Conservation (phyloP, 2,329 filamentous ascomycete genomes). For the Botrytis sinoallii region DNA sequence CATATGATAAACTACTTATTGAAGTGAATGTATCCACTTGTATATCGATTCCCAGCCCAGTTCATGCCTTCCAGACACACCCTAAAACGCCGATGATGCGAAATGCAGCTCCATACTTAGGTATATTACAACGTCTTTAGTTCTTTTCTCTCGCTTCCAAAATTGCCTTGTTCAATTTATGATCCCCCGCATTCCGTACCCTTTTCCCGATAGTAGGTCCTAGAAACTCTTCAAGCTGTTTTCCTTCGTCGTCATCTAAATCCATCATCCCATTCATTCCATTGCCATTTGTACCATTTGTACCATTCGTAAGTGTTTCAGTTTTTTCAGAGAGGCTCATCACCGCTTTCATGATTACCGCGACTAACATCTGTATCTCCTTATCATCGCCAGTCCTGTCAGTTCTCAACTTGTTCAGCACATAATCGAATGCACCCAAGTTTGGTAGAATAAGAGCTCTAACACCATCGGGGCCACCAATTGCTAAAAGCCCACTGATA, state of each 20-base stretch:
- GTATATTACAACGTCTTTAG: constrained; percentile 1
- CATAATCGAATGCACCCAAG: constrained; percentile 59
- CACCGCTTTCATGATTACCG: constrained; percentile 54
- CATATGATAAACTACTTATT: background rate
- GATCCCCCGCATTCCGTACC: constrained; percentile 30
- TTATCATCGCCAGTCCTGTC: constrained; percentile 50
- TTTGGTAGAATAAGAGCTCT: constrained; percentile 64
- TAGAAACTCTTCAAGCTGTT: constrained; percentile 34
- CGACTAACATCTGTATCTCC: constrained; percentile 60
- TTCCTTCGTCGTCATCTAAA: constrained; percentile 22
- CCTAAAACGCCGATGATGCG: constrained; percentile 7
- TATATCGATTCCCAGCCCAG: background rate
- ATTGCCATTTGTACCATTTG: constrained; percentile 26
- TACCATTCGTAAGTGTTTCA: constrained; percentile 24
- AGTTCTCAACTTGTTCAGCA: constrained; percentile 54
- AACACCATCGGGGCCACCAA: constrained; percentile 68
- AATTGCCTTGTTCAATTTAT: constrained; percentile 34
- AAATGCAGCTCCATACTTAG: background rate
- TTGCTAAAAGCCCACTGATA: constrained; percentile 72
- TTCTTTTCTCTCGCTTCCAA: constrained; percentile 22
- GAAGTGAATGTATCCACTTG: background rate
- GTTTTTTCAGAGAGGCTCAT: constrained; percentile 48
- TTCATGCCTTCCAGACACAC: background rate
- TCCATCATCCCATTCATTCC: constrained; percentile 10
- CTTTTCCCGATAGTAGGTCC: constrained; percentile 34